A percentile compares a stretch with the other conserved stretches of the same genome.
Conservation (phyloP, 164 flowering plant species). For the Annona cherimola region DNA sequence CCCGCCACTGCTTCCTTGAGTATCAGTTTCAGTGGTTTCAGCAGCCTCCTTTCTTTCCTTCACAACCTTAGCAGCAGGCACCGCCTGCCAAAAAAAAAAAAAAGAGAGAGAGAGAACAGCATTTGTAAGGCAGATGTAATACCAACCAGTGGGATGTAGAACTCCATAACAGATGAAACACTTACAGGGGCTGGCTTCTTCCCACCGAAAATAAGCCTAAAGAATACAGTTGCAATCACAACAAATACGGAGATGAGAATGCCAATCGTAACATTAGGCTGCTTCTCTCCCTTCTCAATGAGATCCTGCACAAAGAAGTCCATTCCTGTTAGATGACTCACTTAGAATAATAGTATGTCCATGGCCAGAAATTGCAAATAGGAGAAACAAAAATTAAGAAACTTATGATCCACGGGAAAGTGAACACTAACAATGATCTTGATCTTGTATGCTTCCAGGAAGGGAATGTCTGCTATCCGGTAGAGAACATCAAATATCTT, state of each 20-base stretch:
- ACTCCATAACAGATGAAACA: slow-evolving; percentile 6
- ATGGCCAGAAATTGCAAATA: background rate
- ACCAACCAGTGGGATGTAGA: background rate
- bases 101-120: background rate
- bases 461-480: slow-evolving; percentile 74
- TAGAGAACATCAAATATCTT: slow-evolving; percentile 66
- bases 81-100: background rate
- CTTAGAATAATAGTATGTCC: background rate
- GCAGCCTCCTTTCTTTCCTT: slow-evolving; percentile 10
- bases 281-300: slow-evolving; percentile 80
- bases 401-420: background rate
- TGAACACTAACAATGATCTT: slow-evolving; percentile 54
- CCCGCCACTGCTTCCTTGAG: slow-evolving; percentile 25
- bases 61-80: slow-evolving; percentile 10
- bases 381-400: background rate
- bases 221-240: slow-evolving; percentile 41
- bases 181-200: slow-evolving; percentile 52
- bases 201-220: slow-evolving; percentile 70
- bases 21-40: slow-evolving; percentile 20
- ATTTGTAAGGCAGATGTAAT: background rate
- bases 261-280: slow-evolving; percentile 74
- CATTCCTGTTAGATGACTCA: background rate
- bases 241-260: slow-evolving; percentile 48
- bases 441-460: slow-evolving; percentile 52
- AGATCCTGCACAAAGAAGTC: slow-evolving; percentile 47